These are phyloP conservation scores for Neoascochyta sp. DNA, from an alignment of 2,329 filamentous ascomycete genomes.

Conservation along the genomic window DNA sequence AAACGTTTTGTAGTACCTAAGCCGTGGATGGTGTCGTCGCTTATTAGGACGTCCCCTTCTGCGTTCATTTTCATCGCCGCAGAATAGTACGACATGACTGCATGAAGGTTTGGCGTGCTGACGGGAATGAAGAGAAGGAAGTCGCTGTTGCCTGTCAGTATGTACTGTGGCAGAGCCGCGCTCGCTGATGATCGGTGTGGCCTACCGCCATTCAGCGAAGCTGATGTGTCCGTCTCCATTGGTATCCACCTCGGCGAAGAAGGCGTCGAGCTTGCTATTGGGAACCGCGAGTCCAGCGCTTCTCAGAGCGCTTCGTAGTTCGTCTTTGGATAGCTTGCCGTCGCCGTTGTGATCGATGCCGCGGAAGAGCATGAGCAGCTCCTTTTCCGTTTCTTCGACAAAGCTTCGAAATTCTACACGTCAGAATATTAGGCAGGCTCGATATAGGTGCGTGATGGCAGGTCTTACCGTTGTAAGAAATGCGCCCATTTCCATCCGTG, in stretches of 20 bases:
- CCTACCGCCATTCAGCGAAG: slow-evolving; percentile 96
- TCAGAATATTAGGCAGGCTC: slow-evolving; percentile 21
- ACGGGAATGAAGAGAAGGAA: slow-evolving; percentile 86
- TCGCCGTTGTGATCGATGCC: slow-evolving; percentile 83
- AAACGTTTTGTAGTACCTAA: slow-evolving; percentile 77
- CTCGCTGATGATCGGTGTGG: not conserved
- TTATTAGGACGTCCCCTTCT: slow-evolving; percentile 90
- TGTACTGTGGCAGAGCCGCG: too few species aligned
- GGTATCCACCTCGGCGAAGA: slow-evolving; percentile 85
- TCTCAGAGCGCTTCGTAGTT: slow-evolving; percentile 75
- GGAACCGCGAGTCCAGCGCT: slow-evolving; percentile 76
- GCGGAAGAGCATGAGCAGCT: slow-evolving; percentile 77
- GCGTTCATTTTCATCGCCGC: slow-evolving; percentile 83
- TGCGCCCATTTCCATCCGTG: slow-evolving; percentile 79
- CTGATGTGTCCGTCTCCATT: slow-evolving; percentile 84
- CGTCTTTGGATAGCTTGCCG: slow-evolving; percentile 80
- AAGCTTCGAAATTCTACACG: slow-evolving; percentile 79
- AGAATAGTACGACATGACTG: slow-evolving; percentile 86
- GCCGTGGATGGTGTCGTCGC: slow-evolving; percentile 85
- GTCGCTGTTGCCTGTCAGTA: slow-evolving; percentile 52
- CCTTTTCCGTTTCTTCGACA: slow-evolving; percentile 79
- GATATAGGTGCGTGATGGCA: too few species aligned
- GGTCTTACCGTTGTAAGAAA: slow-evolving; percentile 88
- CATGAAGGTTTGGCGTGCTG: slow-evolving; percentile 67
- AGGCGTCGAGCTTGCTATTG: slow-evolving; percentile 70